Percentiles rank a stretch among this genome's conserved stretches.
These are phyloP conservation scores for Pelargonium myrrhifolium DNA, from an alignment of 441 rosid species.

Conservation along the genomic window DNA sequence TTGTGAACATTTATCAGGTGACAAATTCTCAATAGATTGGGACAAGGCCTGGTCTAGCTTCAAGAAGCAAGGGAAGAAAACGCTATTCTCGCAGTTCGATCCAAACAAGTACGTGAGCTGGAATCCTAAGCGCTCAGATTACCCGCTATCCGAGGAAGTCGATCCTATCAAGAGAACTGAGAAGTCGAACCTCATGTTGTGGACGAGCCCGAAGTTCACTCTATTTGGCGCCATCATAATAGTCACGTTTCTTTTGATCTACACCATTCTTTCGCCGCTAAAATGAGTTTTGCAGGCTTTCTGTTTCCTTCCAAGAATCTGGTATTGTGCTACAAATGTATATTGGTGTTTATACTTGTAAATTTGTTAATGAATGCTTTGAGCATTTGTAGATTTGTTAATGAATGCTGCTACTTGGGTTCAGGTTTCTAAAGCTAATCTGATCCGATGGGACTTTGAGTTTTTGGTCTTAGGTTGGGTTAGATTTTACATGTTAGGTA, in stretches of 20 bases:
- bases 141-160: conserved; percentile 73
- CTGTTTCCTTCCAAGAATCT: conserved; percentile 1
- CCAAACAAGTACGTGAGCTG: conserved; percentile 75
- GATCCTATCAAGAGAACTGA: conserved; percentile 90
- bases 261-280: conserved; percentile 67
- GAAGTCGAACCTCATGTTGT: conserved; percentile 67
- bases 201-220: conserved; percentile 80
- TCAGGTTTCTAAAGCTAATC: too few species aligned
- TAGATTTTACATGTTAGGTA: too few species aligned
- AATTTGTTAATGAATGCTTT: too few species aligned
- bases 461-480: too few species aligned
- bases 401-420: too few species aligned
- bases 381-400: too few species aligned
- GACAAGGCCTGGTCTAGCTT: conserved; percentile 84
- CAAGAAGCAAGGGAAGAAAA: conserved; percentile 73
- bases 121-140: conserved; percentile 71
- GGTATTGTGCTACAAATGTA: neutral
- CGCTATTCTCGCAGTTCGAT: conserved; percentile 51
- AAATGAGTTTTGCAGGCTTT: conserved; percentile 32
- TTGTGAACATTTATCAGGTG: conserved; percentile 32
- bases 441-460: too few species aligned
- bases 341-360: too few species aligned
- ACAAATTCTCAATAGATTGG: conserved; percentile 64
- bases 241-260: conserved; percentile 61
- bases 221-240: conserved; percentile 57